Evolutionary conservation across 495 filamentous ascomycete species (phyloP).

Genomic region (Bryoglossum gracile): DNA sequence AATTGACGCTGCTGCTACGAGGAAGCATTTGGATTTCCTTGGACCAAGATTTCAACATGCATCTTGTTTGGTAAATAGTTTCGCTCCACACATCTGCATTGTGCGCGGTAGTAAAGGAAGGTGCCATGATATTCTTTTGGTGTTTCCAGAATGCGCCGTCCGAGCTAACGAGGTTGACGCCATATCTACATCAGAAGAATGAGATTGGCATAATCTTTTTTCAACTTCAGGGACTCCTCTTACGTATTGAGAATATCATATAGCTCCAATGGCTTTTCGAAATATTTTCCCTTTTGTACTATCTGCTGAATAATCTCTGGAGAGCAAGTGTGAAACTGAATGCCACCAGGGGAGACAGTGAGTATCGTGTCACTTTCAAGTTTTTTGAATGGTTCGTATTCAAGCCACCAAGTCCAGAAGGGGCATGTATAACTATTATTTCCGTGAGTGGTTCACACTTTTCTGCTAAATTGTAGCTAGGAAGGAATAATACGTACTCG

Average conservation of each 20-base stretch:
- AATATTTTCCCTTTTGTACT: not conserved
- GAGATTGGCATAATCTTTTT: not conserved
- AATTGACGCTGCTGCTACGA: not conserved
- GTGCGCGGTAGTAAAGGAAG: not conserved
- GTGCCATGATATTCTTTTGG: not conserved
- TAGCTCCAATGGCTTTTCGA: not conserved
- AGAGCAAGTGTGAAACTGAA: not conserved
- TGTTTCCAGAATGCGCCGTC: not conserved
- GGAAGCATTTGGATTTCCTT: not conserved
- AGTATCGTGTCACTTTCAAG: not conserved
- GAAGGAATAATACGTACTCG: not conserved
- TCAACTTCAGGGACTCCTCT: not conserved
- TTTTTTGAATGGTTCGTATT: not conserved
- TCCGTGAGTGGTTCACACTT: too few relatives aligned
- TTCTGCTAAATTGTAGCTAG: not conserved
- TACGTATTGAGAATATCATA: not conserved
- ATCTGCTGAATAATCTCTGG: not conserved
- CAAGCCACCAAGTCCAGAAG: not conserved
- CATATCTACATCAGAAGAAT: not conserved
- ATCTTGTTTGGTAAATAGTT: not conserved
- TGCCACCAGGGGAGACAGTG: not conserved
- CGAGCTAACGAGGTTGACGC: not conserved
- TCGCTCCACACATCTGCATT: not conserved
- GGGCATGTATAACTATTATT: not conserved
- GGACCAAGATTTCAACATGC: not conserved